phyloP scores from a whole-genome alignment of 441 rosid species.

The Biscutella laevigata region DNA sequence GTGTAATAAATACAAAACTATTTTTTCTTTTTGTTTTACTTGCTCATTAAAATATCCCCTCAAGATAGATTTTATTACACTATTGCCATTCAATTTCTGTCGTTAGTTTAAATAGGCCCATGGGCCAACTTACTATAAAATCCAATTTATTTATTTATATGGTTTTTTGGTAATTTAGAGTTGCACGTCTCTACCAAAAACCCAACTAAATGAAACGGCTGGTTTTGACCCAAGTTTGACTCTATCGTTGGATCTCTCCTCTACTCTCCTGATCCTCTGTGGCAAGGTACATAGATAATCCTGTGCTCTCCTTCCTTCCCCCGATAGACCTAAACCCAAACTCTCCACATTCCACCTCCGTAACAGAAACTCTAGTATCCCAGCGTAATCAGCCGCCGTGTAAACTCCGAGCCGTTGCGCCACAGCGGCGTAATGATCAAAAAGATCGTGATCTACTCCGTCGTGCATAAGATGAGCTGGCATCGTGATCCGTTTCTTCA shows the following conservation, averaged over 20 bases:
- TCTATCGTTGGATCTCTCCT: conserved; percentile 34
- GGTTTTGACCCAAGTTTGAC: conserved; percentile 21
- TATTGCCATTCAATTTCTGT: no score
- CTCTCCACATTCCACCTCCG: conserved; percentile 36
- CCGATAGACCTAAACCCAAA: conserved; percentile 28
- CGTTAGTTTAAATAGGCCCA: no score
- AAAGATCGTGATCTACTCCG: conserved; percentile 31
- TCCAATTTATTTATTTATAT: conserved; percentile 5
- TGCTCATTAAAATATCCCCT: not conserved
- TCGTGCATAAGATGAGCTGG: conserved; percentile 42
- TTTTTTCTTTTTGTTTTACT: not conserved
- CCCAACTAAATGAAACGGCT: conserved; percentile 38
- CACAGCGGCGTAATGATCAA: conserved; percentile 36
- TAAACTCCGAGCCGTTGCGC: conserved; percentile 41
- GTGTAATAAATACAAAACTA: not conserved
- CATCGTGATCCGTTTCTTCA: conserved; percentile 30
- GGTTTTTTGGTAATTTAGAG: conserved; percentile 15
- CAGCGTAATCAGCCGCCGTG: conserved; percentile 41
- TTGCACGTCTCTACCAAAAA: conserved; percentile 29
- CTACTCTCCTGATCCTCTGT: conserved; percentile 32
- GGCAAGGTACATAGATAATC: conserved; percentile 41
- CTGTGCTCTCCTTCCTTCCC: conserved; percentile 36
- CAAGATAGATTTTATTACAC: not conserved
- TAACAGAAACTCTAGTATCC: conserved; percentile 37
- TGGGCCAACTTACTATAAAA: not conserved